Conservation (phyloP, 305 asterid species). For the Fraxinus baroniana region DNA sequence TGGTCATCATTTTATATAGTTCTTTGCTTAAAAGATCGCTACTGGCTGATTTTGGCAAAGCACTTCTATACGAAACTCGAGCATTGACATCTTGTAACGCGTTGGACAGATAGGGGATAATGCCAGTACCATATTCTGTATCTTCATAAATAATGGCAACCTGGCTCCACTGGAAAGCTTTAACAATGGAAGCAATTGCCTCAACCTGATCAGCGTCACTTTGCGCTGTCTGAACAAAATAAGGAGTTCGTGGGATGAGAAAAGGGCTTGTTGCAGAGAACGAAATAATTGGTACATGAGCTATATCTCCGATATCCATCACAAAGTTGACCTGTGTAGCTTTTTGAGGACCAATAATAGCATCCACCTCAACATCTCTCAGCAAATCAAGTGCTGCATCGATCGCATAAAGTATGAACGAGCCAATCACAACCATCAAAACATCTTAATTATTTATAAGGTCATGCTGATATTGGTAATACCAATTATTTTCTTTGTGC, state of each 20-base stretch:
- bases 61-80: constrained; percentile 27
- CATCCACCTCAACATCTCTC: constrained; percentile 34
- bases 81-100: constrained; percentile 32
- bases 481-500: neutral
- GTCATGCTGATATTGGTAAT: neutral
- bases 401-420: neutral
- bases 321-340: constrained; percentile 35
- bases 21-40: constrained; percentile 23
- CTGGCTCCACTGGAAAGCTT: constrained; percentile 30
- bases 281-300: constrained; percentile 39
- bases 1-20: constrained; percentile 29
- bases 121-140: constrained; percentile 31
- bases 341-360: constrained; percentile 44
- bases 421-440: neutral
- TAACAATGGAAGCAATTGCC: constrained; percentile 36
- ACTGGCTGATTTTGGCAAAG: constrained; percentile 24
- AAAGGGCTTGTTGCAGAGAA: constrained; percentile 51
- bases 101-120: constrained; percentile 27
- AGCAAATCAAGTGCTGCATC: constrained; percentile 35
- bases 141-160: constrained; percentile 34
- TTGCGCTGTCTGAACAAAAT: constrained; percentile 39
- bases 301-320: constrained; percentile 39
- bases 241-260: constrained; percentile 29
- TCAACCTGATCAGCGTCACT: constrained; percentile 37
- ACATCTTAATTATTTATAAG: neutral